Percentiles rank a stretch among this genome's conserved stretches.
Evolutionary conservation across 129 eudicot genomes (phyloP).

Genomic region (Flaveria robusta): DNA sequence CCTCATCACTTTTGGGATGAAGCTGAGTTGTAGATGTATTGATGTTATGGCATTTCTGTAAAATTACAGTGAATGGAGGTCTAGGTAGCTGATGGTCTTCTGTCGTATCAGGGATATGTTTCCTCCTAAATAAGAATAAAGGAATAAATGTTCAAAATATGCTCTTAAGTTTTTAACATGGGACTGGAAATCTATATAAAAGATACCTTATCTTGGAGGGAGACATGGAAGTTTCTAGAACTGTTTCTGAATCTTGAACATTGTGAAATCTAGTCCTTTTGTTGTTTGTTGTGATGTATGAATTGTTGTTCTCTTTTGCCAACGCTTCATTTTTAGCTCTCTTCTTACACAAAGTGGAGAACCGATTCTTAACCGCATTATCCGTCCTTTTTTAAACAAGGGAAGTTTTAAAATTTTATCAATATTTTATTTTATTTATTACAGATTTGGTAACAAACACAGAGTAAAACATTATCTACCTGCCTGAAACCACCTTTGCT

Average conservation of each 20-base stretch:
- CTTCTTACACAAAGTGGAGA: slow-evolving; percentile 82
- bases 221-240: slow-evolving; percentile 45
- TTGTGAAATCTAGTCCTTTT: slow-evolving; percentile 37
- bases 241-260: slow-evolving; percentile 25
- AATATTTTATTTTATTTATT: background rate
- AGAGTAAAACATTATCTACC: slow-evolving; percentile 44
- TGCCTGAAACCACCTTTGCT: slow-evolving; percentile 97
- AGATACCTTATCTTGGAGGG: slow-evolving; percentile 64
- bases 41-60: slow-evolving; percentile 51
- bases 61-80: slow-evolving; percentile 62
- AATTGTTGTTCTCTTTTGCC: slow-evolving; percentile 63
- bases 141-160: background rate
- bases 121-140: slow-evolving; percentile 46
- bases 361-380: slow-evolving; percentile 95
- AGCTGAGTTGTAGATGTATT: slow-evolving; percentile 33
- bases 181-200: slow-evolving; percentile 2
- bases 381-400: slow-evolving; percentile 62
- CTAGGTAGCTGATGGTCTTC: slow-evolving; percentile 49
- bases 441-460: background rate
- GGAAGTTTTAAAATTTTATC: background rate
- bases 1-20: slow-evolving; percentile 29
- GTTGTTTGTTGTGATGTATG: slow-evolving; percentile 54
- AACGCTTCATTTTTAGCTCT: slow-evolving; percentile 73
- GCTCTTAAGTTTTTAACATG: slow-evolving; percentile 9
- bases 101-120: slow-evolving; percentile 39